These are phyloP conservation scores for Leccinum uliginosum DNA, from an alignment of 768 basidiomycete genomes.

Conservation along the genomic window DNA sequence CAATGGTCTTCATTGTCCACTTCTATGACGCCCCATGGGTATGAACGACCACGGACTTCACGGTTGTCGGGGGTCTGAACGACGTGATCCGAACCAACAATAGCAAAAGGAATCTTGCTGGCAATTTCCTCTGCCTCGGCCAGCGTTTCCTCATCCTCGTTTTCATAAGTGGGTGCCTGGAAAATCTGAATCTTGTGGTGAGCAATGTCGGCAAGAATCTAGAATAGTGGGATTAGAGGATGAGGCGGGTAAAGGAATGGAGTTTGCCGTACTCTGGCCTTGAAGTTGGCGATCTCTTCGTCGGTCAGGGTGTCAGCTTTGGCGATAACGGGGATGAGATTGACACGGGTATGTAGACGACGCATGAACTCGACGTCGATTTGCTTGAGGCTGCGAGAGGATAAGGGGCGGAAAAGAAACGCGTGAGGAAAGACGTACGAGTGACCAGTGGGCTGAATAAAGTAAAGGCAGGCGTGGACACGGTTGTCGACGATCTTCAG, in stretches of 20 bases:
- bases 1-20: slow-evolving; percentile 99
- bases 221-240: slow-evolving; percentile 4
- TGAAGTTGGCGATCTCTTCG: slow-evolving; percentile 90
- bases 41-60: slow-evolving; percentile 88
- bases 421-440: slow-evolving; percentile 52
- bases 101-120: slow-evolving; percentile 97
- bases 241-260: neutral
- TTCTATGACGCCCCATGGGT: slow-evolving; percentile 99
- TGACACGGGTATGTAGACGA: slow-evolving; percentile 93
- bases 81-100: slow-evolving; percentile 88
- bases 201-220: slow-evolving; percentile 92
- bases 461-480: slow-evolving; percentile 98
- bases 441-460: slow-evolving; percentile 98
- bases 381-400: slow-evolving; percentile 75
- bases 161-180: slow-evolving; percentile 95
- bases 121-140: slow-evolving; percentile 97
- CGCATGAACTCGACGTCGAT: slow-evolving; percentile 99
- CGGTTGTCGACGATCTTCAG: slow-evolving; percentile 93
- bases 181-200: slow-evolving; percentile 97
- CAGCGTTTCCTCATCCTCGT: slow-evolving; percentile 97
- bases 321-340: slow-evolving; percentile 97
- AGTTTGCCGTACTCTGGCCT: slow-evolving; percentile 65
- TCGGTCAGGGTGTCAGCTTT: slow-evolving; percentile 98
- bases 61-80: slow-evolving; percentile 85
- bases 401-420: neutral